These are phyloP conservation scores for Lepidopterella palustris DNA, from an alignment of 495 filamentous ascomycete genomes.

Conservation along the genomic window DNA sequence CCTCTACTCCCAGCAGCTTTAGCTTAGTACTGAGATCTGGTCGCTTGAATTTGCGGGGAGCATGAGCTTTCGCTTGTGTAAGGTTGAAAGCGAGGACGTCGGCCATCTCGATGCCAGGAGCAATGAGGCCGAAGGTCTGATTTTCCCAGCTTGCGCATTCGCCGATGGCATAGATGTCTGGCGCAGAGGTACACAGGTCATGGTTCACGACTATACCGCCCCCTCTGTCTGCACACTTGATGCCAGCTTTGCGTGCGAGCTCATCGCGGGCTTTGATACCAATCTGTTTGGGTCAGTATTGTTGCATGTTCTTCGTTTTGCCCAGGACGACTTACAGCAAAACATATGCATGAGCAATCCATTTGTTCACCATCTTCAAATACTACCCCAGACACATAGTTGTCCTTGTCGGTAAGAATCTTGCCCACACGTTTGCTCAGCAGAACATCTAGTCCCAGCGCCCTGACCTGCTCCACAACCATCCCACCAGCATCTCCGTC, in stretches of 20 bases:
- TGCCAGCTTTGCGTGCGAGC: constrained; percentile 61
- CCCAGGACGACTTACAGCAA: constrained; percentile 54
- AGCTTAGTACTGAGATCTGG: constrained; percentile 92
- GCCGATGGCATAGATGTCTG: constrained; percentile 82
- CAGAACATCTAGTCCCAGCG: constrained; percentile 78
- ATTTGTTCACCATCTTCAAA: constrained; percentile 84
- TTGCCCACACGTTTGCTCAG: constrained; percentile 69
- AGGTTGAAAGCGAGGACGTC: constrained; percentile 94
- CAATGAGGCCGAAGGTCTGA: constrained; percentile 90
- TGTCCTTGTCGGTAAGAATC: constrained; percentile 61
- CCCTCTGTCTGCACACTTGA: constrained; percentile 67
- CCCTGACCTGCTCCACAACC: constrained; percentile 76
- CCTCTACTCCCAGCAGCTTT: constrained; percentile 88
- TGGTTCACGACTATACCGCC: constrained; percentile 72
- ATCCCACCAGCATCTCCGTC: constrained; percentile 77
- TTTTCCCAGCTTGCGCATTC: constrained; percentile 94
- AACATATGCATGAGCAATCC: constrained; percentile 79
- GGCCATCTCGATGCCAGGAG: constrained; percentile 93
- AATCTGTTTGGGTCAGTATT: constrained; percentile 43
- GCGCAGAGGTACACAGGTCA: constrained; percentile 63
- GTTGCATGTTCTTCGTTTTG: not conserved
- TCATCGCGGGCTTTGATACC: constrained; percentile 83
- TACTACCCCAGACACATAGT: constrained; percentile 64
- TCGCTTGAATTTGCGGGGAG: constrained; percentile 65
- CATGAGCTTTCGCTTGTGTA: constrained; percentile 69